Evolutionary conservation across 169 alveolate genomes (phyloP).

Genomic region (Plasmodium relictum): DNA sequence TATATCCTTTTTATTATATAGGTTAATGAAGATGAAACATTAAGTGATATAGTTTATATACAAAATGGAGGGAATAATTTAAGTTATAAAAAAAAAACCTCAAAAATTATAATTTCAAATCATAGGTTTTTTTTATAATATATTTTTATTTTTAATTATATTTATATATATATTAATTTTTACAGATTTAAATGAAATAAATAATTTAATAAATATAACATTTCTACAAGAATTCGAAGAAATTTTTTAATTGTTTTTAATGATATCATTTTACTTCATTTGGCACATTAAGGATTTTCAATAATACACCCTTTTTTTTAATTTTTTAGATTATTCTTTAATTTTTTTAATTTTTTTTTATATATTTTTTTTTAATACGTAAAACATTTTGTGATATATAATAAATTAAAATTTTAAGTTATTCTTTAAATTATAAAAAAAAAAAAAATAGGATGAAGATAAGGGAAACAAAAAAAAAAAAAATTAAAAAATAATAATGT

Average conservation of each 20-base stretch:
- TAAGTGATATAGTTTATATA: slow-evolving; percentile 62
- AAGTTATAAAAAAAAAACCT: slow-evolving; percentile 37
- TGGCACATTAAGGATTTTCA: too few relatives aligned
- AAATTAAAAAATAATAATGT: too few relatives aligned
- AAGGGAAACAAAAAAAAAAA: too few relatives aligned
- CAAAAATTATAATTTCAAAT: background rate
- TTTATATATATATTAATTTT: background rate
- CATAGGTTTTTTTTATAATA: background rate
- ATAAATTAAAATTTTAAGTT: too few relatives aligned
- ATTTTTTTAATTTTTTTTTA: too few relatives aligned
- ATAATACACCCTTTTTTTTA: too few relatives aligned
- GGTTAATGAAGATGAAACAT: slow-evolving; percentile 69
- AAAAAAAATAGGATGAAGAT: too few relatives aligned
- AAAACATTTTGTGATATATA: background rate
- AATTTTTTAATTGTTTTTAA: slow-evolving; percentile 37
- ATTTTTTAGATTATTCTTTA: too few relatives aligned
- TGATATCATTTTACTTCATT: background rate
- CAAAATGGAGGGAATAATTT: slow-evolving; percentile 66
- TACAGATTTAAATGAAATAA: slow-evolving; percentile 66
- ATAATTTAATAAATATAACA: slow-evolving; percentile 66
- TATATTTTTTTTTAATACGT: too few relatives aligned
- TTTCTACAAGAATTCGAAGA: slow-evolving; percentile 67
- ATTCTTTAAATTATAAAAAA: too few relatives aligned
- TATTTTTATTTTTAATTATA: background rate
- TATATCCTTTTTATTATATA: slow-evolving; percentile 14